phyloP scores from a whole-genome alignment of 1,284 basidiomycete species.

The Rhodotorula mucilaginosa region DNA sequence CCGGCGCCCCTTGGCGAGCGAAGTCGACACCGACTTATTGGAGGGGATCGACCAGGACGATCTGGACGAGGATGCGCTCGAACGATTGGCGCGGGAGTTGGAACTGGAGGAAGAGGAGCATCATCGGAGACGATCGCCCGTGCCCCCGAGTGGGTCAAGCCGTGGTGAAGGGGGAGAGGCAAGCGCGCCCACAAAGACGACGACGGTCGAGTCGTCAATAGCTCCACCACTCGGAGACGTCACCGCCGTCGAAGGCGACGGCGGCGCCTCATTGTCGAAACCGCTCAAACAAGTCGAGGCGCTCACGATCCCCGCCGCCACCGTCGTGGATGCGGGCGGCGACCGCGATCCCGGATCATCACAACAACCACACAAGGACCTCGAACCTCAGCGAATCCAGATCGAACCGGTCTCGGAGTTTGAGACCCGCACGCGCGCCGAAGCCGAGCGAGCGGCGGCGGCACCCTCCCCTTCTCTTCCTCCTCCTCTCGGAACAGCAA shows the following conservation, averaged over 20 bases:
- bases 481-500: neutral
- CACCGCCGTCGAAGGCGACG: slow-evolving; percentile 23
- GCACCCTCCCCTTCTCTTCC: neutral
- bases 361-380: neutral
- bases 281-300: slow-evolving; percentile 25
- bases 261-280: slow-evolving; percentile 25
- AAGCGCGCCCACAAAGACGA: neutral
- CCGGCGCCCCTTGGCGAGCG: slow-evolving; percentile 26
- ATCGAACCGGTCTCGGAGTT: neutral
- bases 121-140: neutral
- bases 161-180: slow-evolving; percentile 11
- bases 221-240: neutral
- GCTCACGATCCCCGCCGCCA: slow-evolving; percentile 2
- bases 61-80: slow-evolving; percentile 23
- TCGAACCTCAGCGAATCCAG: neutral
- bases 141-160: slow-evolving; percentile 1
- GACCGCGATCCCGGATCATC: neutral
- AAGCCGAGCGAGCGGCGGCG: neutral
- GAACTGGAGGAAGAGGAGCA: slow-evolving; percentile 28
- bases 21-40: slow-evolving; percentile 12
- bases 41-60: slow-evolving; percentile 26
- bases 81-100: slow-evolving; percentile 27
- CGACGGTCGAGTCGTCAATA: neutral
- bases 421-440: neutral
- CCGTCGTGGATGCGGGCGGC: neutral